Percentiles rank a stretch among this genome's conserved stretches.
phyloP scores from a whole-genome alignment of 2,329 filamentous ascomycete genomes.

The Gnomoniopsis sp. region DNA sequence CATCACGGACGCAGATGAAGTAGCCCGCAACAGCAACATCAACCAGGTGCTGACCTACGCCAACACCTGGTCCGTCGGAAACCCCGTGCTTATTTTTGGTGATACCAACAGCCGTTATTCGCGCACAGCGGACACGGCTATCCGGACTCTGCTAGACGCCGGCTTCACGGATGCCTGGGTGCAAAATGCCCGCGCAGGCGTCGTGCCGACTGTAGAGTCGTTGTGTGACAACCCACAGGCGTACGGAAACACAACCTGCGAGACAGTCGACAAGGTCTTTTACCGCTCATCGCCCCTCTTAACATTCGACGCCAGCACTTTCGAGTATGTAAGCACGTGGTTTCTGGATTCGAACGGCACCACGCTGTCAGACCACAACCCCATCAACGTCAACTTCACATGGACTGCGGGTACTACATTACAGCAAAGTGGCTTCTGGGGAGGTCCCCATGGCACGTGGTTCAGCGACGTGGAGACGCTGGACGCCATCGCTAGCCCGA shows the following conservation, averaged over 20 bases:
- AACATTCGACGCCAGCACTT: slow-evolving; percentile 43
- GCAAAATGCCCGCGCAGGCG: slow-evolving; percentile 45
- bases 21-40: slow-evolving; percentile 56
- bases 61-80: slow-evolving; percentile 50
- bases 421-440: slow-evolving; percentile 43
- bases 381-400: slow-evolving; percentile 53
- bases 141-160: slow-evolving; percentile 40
- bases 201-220: slow-evolving; percentile 39
- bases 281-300: slow-evolving; percentile 51
- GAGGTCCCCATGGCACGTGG: slow-evolving; percentile 48
- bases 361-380: slow-evolving; percentile 63
- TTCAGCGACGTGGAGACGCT: slow-evolving; percentile 51
- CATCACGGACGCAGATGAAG: slow-evolving; percentile 46
- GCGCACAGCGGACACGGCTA: slow-evolving; percentile 48
- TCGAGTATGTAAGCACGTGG: slow-evolving; percentile 50
- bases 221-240: slow-evolving; percentile 54
- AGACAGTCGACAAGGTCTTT: slow-evolving; percentile 66
- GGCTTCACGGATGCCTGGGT: slow-evolving; percentile 59
- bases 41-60: slow-evolving; percentile 59
- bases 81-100: slow-evolving; percentile 61
- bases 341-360: slow-evolving; percentile 57
- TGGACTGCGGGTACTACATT: slow-evolving; percentile 36
- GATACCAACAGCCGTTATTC: slow-evolving; percentile 67
- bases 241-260: slow-evolving; percentile 50
- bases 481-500: slow-evolving; percentile 29